phyloP scores from a whole-genome alignment of 768 basidiomycete genomes.

The Rubroboletus pulcherrimus region DNA sequence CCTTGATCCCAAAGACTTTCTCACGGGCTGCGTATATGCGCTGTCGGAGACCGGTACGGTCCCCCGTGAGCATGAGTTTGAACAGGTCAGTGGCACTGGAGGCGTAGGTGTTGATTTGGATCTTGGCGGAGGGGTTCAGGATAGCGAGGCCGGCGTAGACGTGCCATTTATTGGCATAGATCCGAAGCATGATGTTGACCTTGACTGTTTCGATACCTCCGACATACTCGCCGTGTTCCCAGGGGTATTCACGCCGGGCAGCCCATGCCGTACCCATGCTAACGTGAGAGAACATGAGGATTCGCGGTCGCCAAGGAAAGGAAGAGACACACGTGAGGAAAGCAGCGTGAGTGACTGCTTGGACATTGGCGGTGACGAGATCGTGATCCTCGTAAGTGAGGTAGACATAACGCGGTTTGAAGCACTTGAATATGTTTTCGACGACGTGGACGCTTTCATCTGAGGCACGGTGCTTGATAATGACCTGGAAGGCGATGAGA shows the following conservation, averaged over 20 bases:
- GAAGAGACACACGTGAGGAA: slow-evolving; percentile 71
- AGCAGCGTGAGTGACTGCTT: slow-evolving; percentile 96
- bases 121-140: slow-evolving; percentile 84
- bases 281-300: slow-evolving; percentile 3
- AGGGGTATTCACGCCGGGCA: slow-evolving; percentile 73
- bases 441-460: slow-evolving; percentile 72
- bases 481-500: slow-evolving; percentile 48
- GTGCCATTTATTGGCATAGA: slow-evolving; percentile 97
- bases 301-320: neutral
- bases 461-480: slow-evolving; percentile 83
- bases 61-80: slow-evolving; percentile 84
- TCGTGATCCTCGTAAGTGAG: slow-evolving; percentile 97
- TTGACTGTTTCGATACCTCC: slow-evolving; percentile 98
- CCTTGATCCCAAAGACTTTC: slow-evolving; percentile 64
- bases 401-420: slow-evolving; percentile 85
- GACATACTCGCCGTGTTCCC: slow-evolving; percentile 94
- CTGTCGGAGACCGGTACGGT: slow-evolving; percentile 52
- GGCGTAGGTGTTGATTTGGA: slow-evolving; percentile 91
- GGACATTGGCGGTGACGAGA: slow-evolving; percentile 93
- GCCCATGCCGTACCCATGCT: slow-evolving; percentile 99
- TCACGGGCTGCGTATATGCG: slow-evolving; percentile 73
- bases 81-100: slow-evolving; percentile 83
- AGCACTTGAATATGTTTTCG: slow-evolving; percentile 74
- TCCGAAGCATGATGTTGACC: slow-evolving; percentile 90
- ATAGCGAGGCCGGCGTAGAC: slow-evolving; percentile 99